Evolutionary conservation across 2,329 filamentous ascomycete genomes (phyloP).

Genomic region (Domatiomyces globalis): DNA sequence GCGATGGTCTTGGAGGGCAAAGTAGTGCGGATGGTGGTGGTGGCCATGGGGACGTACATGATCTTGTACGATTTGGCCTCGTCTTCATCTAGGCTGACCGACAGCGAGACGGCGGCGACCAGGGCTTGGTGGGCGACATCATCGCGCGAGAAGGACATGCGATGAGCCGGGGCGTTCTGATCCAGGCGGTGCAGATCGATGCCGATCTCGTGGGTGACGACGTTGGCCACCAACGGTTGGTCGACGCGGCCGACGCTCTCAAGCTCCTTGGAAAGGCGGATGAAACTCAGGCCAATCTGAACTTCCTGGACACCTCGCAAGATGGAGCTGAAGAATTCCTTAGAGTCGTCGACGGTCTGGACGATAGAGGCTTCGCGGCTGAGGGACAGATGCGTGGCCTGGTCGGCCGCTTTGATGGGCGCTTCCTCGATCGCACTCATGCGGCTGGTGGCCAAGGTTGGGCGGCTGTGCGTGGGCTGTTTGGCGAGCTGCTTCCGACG

Average conservation of each 20-base stretch:
- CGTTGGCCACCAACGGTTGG: constrained; percentile 64
- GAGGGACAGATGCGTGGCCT: constrained; percentile 35
- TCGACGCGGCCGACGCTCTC: constrained; percentile 51
- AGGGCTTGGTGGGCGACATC: constrained; percentile 93
- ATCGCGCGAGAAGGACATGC: constrained; percentile 92
- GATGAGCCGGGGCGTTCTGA: constrained; percentile 80
- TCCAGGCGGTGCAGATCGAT: constrained; percentile 86
- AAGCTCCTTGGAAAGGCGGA: constrained; percentile 72
- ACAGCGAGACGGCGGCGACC: constrained; percentile 80
- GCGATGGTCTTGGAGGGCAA: constrained; percentile 87
- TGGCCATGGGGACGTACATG: constrained; percentile 92
- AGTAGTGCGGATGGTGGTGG: constrained; percentile 85
- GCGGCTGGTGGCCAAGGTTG: constrained; percentile 3
- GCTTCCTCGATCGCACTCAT: constrained; percentile 32
- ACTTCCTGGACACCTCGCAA: constrained; percentile 89
- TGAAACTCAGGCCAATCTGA: constrained; percentile 83
- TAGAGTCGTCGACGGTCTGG: constrained; percentile 77
- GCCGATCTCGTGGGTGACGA: constrained; percentile 92
- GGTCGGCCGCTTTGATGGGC: constrained; percentile 59
- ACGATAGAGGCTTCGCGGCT: constrained; percentile 55
- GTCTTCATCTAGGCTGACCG: constrained; percentile 83
- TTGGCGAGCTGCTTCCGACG: constrained; percentile 35
- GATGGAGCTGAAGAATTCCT: constrained; percentile 80
- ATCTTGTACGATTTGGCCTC: constrained; percentile 71
- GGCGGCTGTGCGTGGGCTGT: constrained; percentile 20